A percentile compares a stretch with the other conserved stretches of the same genome.
Evolutionary conservation across 257 asterid genomes (phyloP).

Genomic region (Lycium barbarum): DNA sequence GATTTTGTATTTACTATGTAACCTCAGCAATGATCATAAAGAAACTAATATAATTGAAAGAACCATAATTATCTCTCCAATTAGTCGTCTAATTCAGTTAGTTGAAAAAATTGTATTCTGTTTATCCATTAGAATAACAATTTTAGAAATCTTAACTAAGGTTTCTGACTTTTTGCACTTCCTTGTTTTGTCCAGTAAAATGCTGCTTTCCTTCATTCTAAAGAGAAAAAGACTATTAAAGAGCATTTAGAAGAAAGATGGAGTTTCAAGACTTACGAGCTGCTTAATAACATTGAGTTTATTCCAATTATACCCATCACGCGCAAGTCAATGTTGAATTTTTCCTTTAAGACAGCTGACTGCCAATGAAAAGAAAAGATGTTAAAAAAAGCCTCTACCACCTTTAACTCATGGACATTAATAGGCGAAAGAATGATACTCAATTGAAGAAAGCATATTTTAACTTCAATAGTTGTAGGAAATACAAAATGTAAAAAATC

Average conservation of each 20-base stretch:
- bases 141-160: background rate
- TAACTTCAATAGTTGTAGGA: conserved; percentile 13
- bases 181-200: background rate
- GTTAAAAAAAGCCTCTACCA: background rate
- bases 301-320: conserved; percentile 93
- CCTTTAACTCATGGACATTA: background rate
- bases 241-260: background rate
- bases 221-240: conserved; percentile 12
- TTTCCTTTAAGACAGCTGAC: conserved; percentile 95
- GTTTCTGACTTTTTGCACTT: conserved; percentile 2
- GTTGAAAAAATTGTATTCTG: background rate
- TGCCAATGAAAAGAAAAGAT: conserved; percentile 42
- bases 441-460: conserved; percentile 11
- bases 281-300: conserved; percentile 73
- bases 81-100: background rate
- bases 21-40: background rate
- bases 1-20: background rate
- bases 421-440: background rate
- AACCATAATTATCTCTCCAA: background rate
- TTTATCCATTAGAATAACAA: background rate
- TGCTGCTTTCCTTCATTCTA: background rate
- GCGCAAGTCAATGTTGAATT: conserved; percentile 92
- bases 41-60: conserved; percentile 7
- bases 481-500: background rate
- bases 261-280: conserved; percentile 57